Conservation (phyloP, 306 rosid species). For the Gastrolobium villosum region DNA sequence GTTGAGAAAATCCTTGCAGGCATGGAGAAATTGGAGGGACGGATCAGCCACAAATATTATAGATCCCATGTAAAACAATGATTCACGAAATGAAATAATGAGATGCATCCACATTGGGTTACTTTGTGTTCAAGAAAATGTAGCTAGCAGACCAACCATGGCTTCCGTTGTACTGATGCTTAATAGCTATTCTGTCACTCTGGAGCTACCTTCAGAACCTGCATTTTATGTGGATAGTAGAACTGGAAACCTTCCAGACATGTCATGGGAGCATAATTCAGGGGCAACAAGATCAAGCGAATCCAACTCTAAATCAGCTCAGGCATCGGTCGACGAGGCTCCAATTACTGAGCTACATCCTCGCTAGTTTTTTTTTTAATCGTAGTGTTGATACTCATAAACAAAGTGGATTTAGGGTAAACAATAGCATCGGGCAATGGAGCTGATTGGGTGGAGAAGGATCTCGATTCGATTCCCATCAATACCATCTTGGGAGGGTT, state of each 20-base stretch:
- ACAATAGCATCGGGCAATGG: too few relatives aligned
- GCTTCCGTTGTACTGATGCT: slow-evolving; percentile 33
- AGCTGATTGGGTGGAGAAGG: too few relatives aligned
- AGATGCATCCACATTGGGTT: slow-evolving; percentile 36
- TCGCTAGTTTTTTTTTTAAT: slow-evolving; percentile 35
- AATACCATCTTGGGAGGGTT: too few relatives aligned
- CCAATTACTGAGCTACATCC: slow-evolving; percentile 52
- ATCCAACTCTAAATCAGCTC: not conserved
- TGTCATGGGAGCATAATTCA: not conserved
- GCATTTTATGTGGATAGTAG: slow-evolving; percentile 18
- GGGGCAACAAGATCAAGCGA: slow-evolving; percentile 12
- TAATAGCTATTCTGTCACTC: slow-evolving; percentile 1
- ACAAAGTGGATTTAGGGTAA: too few relatives aligned
- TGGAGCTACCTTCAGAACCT: slow-evolving; percentile 6
- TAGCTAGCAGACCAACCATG: slow-evolving; percentile 31
- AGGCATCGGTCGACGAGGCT: slow-evolving; percentile 22
- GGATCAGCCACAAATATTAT: not conserved
- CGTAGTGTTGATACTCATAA: not conserved
- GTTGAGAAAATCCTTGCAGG: not conserved
- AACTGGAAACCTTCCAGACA: not conserved
- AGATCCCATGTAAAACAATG: slow-evolving; percentile 1
- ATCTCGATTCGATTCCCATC: too few relatives aligned
- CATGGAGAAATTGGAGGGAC: slow-evolving; percentile 33
- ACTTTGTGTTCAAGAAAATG: slow-evolving; percentile 35
- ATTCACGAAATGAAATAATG: slow-evolving; percentile 17